Evolutionary conservation across 225 moss, liverwort and hornwort genomes (phyloP).

Genomic region (Rhytidiadelphus loreus): DNA sequence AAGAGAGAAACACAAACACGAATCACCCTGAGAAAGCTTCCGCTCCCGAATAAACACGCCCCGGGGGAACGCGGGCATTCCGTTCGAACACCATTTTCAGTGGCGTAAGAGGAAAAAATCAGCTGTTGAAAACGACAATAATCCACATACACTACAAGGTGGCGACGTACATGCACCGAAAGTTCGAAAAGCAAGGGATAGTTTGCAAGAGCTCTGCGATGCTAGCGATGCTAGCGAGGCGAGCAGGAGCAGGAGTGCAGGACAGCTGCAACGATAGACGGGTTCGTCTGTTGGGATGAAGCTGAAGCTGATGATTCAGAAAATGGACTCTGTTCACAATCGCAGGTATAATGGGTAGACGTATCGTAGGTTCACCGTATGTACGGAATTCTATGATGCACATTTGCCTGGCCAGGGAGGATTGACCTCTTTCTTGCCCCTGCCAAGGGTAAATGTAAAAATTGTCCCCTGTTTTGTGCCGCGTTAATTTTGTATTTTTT

Average conservation of each 20-base stretch:
- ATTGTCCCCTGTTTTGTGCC: no score
- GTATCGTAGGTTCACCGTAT: neutral
- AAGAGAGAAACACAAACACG: neutral
- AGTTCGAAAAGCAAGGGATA: neutral
- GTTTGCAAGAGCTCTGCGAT: neutral
- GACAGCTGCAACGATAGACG: neutral
- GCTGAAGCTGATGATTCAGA: neutral
- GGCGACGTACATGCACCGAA: neutral
- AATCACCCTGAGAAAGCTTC: neutral
- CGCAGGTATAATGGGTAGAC: neutral
- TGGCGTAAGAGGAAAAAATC: neutral
- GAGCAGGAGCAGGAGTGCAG: no score
- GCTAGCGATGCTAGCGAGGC: neutral
- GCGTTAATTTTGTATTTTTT: no score
- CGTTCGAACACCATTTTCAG: neutral
- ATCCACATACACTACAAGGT: neutral
- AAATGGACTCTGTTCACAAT: neutral
- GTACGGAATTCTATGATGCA: neutral
- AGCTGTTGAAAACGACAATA: neutral
- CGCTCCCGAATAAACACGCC: neutral
- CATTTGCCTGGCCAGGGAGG: no score
- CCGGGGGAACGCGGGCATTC: neutral
- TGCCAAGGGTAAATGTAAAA: no score
- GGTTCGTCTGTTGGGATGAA: neutral
- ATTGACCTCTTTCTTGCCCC: no score